Percentiles rank a stretch among this genome's conserved stretches.
Conservation (phyloP, 2,329 filamentous ascomycete species). For the Akanthomyces lecanii region DNA sequence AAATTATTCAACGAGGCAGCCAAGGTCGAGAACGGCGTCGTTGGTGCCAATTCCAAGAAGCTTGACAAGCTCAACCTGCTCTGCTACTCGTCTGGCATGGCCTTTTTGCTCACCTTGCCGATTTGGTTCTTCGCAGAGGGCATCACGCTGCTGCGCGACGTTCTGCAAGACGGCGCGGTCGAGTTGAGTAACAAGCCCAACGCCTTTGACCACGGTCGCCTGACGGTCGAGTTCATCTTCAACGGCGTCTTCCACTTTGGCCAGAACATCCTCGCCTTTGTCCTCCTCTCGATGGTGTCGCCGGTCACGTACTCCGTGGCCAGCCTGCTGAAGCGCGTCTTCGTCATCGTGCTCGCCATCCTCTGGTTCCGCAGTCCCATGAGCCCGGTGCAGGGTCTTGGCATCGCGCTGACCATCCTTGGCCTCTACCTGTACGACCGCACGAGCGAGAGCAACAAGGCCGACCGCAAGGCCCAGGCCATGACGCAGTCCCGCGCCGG, state of each 20-base stretch:
- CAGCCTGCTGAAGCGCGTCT: slow-evolving; percentile 92
- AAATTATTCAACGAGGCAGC: slow-evolving; percentile 94
- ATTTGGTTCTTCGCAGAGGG: slow-evolving; percentile 95
- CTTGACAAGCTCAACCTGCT: slow-evolving; percentile 95
- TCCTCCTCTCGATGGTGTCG: slow-evolving; percentile 86
- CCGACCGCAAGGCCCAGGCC: slow-evolving; percentile 73
- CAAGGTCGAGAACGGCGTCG: slow-evolving; percentile 71
- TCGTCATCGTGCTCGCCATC: slow-evolving; percentile 91
- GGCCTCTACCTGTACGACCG: slow-evolving; percentile 95
- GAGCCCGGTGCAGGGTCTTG: slow-evolving; percentile 74
- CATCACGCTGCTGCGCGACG: slow-evolving; percentile 68
- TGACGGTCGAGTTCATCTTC: slow-evolving; percentile 85
- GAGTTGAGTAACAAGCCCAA: slow-evolving; percentile 56
- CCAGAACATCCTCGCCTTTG: slow-evolving; percentile 92
- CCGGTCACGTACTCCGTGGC: slow-evolving; percentile 97
- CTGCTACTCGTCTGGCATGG: slow-evolving; percentile 93
- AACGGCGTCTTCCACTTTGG: slow-evolving; percentile 96
- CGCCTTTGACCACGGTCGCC: slow-evolving; percentile 69
- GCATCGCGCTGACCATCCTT: slow-evolving; percentile 83
- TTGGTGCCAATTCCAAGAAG: slow-evolving; percentile 63
- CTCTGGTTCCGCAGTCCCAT: slow-evolving; percentile 94
- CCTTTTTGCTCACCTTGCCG: slow-evolving; percentile 80
- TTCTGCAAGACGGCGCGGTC: slow-evolving; percentile 76
- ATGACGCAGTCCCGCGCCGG: slow-evolving; percentile 40
- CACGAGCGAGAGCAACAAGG: slow-evolving; percentile 81